Base-by-base conservation (phyloP, 176 grass and related monocot species). In the Oryza officinalis region DNA sequence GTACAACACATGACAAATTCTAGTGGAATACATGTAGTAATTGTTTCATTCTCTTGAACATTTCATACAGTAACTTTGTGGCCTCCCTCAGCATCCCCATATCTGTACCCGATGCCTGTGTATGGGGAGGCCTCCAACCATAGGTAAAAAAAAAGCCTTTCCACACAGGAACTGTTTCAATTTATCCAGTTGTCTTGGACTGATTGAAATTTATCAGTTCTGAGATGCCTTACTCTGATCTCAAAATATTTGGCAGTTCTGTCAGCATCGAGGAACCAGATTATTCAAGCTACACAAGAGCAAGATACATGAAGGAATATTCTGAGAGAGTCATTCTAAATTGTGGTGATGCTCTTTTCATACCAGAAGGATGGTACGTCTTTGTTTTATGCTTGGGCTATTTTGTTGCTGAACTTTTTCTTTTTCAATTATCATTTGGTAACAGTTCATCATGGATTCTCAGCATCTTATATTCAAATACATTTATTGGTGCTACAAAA, bases 101-200 rank as follows among this genome's bases (percentile, higher is more conserved):
- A 86, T 81, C 76, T 98, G 52, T 98, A 98, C 20, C 96, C 96
- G 13, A 94, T 98, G 96, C 85, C 96, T 85, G 80, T 98, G 74
- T 95, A 98, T 90, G 93, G 96, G 20, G 91, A 98, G 74, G 93
- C 96, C 71, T 98, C 96, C 67, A 98, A 98, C 69, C 96, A 98
- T 88, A 98, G 96, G 96, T 98, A 86, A 80, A 70, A 1, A 1
- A 30, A 35, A 35, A 35, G 6, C 9, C 33, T 82, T 45, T 81
- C 26, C 61, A 75, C 6, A 38, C 38, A 67, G 4, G 43, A 86
- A 81, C 25, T 75, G 47, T 74, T 87, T 75, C 4, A 30, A 35
- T 81, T 74, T 57, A 10, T 61, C 66, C 37, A 72, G 63, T 63
- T 85, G 49, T 27, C 67, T 65, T 63, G 6, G 27, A 61, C 26